Evolutionary conservation across 495 filamentous ascomycete genomes (phyloP).

Genomic region (Hyaloscypha variabilis): DNA sequence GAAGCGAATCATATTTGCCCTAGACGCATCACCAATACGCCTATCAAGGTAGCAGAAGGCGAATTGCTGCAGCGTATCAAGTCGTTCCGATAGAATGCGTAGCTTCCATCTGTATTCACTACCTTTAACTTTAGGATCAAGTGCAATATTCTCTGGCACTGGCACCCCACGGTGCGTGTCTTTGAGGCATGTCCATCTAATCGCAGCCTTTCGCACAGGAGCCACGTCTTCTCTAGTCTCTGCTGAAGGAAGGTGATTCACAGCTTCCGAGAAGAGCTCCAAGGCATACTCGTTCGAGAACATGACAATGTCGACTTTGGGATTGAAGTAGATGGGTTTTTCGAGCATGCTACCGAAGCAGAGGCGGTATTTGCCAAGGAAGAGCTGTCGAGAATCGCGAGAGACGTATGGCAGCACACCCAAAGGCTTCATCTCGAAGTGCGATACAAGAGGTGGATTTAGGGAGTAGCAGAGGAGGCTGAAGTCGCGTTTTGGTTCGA

Average conservation of each 20-base stretch:
- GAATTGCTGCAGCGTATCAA: background rate
- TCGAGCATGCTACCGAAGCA: background rate
- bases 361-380: background rate
- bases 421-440: background rate
- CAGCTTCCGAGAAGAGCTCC: background rate
- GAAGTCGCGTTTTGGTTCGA: background rate
- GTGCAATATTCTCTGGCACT: too few species aligned
- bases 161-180: too few species aligned
- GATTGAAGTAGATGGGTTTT: background rate
- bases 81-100: background rate
- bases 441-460: background rate
- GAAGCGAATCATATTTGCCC: background rate
- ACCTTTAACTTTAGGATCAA: too few species aligned
- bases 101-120: background rate
- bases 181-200: background rate
- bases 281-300: background rate
- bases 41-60: background rate
- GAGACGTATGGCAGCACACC: background rate
- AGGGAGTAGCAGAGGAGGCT: background rate
- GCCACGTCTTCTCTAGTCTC: background rate
- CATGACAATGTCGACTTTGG: background rate
- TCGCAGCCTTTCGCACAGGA: background rate
- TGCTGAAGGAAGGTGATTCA: background rate
- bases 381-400: background rate
- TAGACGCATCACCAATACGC: background rate